Evolutionary conservation across 495 filamentous ascomycete genomes (phyloP).

Genomic region (Bryoglossum gracile): DNA sequence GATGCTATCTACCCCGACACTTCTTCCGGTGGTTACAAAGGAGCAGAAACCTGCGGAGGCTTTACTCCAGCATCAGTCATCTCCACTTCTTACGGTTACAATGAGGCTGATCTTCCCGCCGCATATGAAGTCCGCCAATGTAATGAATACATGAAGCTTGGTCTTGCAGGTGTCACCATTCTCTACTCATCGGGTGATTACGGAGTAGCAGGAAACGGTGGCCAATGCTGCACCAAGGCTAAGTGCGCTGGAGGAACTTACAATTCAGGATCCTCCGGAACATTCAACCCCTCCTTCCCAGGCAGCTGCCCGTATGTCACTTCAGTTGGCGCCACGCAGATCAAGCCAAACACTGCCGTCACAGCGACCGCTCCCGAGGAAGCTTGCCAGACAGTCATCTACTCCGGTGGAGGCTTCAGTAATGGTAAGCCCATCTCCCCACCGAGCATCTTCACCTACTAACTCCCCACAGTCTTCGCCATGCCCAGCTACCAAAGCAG

Average conservation of each 20-base stretch:
- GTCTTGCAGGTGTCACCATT: conserved; percentile 32
- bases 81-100: conserved; percentile 21
- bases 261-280: conserved; percentile 12
- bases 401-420: conserved; percentile 42
- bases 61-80: conserved; percentile 15
- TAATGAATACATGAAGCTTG: conserved; percentile 33
- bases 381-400: conserved; percentile 25
- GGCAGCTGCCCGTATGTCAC: conserved; percentile 42
- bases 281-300: conserved; percentile 35
- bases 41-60: conserved; percentile 12
- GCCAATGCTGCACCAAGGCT: conserved; percentile 23
- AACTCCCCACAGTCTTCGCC: too few species aligned
- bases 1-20: conserved; percentile 23
- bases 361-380: conserved; percentile 19
- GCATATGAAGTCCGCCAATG: conserved; percentile 20
- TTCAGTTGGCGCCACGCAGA: conserved; percentile 36
- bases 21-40: conserved; percentile 13
- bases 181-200: conserved; percentile 34
- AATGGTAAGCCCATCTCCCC: too few species aligned
- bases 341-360: conserved; percentile 22
- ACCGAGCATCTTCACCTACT: too few species aligned
- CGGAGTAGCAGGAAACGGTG: conserved; percentile 36
- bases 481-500: conserved; percentile 18
- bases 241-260: conserved; percentile 22
- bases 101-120: conserved; percentile 32